Evolutionary conservation across 2,329 filamentous ascomycete species (phyloP), one percentile per base, ranked within the genome.

Genomic region (Monosporascus sp.): DNA sequence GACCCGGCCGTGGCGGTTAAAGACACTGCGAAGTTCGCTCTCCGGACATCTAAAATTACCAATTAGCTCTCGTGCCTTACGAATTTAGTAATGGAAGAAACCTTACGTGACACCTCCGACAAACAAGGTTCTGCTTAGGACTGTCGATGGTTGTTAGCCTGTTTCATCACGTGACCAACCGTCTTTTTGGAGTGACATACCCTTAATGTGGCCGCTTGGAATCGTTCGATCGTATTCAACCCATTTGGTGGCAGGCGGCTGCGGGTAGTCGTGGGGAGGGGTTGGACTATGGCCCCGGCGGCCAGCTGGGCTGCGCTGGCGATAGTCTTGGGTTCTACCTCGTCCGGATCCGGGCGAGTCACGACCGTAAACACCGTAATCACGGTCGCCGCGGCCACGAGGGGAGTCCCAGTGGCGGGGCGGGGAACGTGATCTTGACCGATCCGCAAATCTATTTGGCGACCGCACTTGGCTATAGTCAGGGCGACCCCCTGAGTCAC

Each of bases 51-150:
- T 88, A 58, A 27, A 50, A 24, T 47, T 19, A 54, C 66, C 56
- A 60, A 62, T 72, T 60, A 72, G 63, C 31, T 35, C 11, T 51
- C 43, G 52, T 54, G 48, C 52, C 52, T 38, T 45, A 49, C 47
- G 48, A 52, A 45, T 9, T 14, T 14, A 5, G 14, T 35, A 35
- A 14, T 35, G 5, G 31, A 41, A 37, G 24, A 26, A 26, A 51
- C 37, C 86, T 82, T 79, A 89, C 80, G 87, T 95, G 58, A 97
- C 94, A 67, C 94, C 94, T 59, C 94, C 94, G 64, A 99, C 92
- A 69, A 99, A 99, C 14, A 99, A 81, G 16, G 94, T 99, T 64
- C 94, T 86, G 72, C 93, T 97, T 55, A 95, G 78, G 27, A 99
- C 94, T 79, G 52, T 35, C 54, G 41, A n/a, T n/a, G 20, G 35